Percentiles rank a stretch among this genome's conserved stretches.
phyloP scores from a whole-genome alignment of 345 rosid species.

The Gossypium bickii region DNA sequence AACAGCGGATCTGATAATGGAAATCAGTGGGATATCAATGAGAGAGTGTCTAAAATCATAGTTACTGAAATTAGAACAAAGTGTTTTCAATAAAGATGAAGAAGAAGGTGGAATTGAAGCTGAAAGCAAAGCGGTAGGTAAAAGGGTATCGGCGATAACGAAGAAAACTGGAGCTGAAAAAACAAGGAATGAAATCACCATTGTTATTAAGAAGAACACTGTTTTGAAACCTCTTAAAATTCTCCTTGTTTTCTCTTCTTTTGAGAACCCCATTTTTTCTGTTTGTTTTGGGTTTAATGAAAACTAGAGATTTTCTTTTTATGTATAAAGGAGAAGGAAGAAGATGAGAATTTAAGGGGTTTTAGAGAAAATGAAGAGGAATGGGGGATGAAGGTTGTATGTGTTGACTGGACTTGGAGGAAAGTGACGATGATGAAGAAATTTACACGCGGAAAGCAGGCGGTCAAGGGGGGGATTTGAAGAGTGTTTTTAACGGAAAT shows the following conservation, averaged over 20 bases:
- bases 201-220: conserved; percentile 58
- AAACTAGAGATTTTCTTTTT: background rate
- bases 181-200: conserved; percentile 70
- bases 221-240: conserved; percentile 63
- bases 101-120: conserved; percentile 46
- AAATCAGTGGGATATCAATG: conserved; percentile 72
- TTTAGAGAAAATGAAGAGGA: background rate
- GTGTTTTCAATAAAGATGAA: conserved; percentile 23
- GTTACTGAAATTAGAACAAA: conserved; percentile 26
- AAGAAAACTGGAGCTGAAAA: conserved; percentile 84
- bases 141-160: conserved; percentile 66
- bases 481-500: conserved; percentile 12
- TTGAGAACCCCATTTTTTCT: conserved; percentile 53
- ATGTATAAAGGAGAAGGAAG: conserved; percentile 12
- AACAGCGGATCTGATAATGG: conserved; percentile 71
- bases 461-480: background rate
- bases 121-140: conserved; percentile 77
- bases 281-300: background rate
- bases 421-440: conserved; percentile 15
- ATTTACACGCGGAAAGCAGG: conserved; percentile 15
- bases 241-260: conserved; percentile 53
- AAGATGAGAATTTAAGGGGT: background rate
- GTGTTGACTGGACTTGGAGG: conserved; percentile 12
- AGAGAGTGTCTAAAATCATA: conserved; percentile 66
- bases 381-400: background rate